phyloP scores from a whole-genome alignment of 2,329 filamentous ascomycete genomes.

The Penicillium frequentans region DNA sequence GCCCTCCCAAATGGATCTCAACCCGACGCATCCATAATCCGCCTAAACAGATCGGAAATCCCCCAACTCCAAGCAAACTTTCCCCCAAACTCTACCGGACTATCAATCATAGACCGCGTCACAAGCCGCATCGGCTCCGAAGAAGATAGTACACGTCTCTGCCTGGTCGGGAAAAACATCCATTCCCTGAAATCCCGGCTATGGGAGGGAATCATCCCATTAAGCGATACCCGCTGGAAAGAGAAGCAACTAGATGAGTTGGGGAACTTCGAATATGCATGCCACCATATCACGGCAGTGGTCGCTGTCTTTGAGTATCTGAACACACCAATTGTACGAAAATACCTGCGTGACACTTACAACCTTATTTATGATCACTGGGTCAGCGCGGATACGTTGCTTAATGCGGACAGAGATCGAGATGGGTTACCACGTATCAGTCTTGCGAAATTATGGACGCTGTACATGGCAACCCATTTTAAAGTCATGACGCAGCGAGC shows the following conservation, averaged over 20 bases:
- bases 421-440: conserved; percentile 8
- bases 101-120: background rate
- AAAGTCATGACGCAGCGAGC: conserved; percentile 24
- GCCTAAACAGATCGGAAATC: conserved; percentile 8
- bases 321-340: conserved; percentile 10
- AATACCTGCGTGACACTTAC: conserved; percentile 22
- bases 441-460: conserved; percentile 20
- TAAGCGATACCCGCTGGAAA: conserved; percentile 25
- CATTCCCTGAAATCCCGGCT: conserved; percentile 24
- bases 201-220: conserved; percentile 26
- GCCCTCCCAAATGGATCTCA: conserved; percentile 21
- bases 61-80: background rate
- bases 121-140: conserved; percentile 9
- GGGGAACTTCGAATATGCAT: conserved; percentile 23
- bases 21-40: background rate
- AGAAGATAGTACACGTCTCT: conserved; percentile 12
- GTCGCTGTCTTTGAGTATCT: conserved; percentile 26
- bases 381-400: conserved; percentile 9
- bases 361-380: conserved; percentile 24
- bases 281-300: conserved; percentile 24
- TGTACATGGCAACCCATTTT: conserved; percentile 21
- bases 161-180: conserved; percentile 24
- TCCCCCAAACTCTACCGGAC: conserved; percentile 2
- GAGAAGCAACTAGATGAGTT: conserved; percentile 19
- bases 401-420: conserved; percentile 15